Evolutionary conservation across 2,329 filamentous ascomycete species (phyloP), one percentile per base, ranked within the genome.

Genomic region (Fusarium verticillioides): DNA sequence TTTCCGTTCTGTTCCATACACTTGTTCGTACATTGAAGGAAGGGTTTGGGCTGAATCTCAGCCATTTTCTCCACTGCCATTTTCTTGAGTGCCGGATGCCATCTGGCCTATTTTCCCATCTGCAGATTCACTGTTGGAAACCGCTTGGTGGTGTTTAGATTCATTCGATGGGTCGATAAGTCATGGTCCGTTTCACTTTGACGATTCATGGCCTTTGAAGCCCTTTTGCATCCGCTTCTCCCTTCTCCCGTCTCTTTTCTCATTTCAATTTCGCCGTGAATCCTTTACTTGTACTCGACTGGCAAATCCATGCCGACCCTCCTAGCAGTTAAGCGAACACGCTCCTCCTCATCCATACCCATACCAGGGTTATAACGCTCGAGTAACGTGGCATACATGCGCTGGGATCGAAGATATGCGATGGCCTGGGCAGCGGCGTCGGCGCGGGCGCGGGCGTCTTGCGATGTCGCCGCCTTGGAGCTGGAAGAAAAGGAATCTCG

Each of bases 281-380:
- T 39, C 30, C 58, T 52, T 42, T 44, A 66, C 28, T 66, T 64
- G 54, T 79, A 91, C 83, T 94, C 91, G 37, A 89, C 82, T 1
- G 96, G 96, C 82, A 98, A 81, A 82, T 98, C 89, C 92, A 98
- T 94, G 23, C 96, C 96, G 44, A 98, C 95, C 80, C 94, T 90
- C 83, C 94, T 87, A 13, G 96, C 96, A 60, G 93, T 93, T 85
- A 98, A 85, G 65, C 94, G 85, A 46, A 98, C 91, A 69, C 94
- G 88, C 85, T 98, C 95, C 83, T 97, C 91, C 80, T 91, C 92
- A 74, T 93, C 90, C 92, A 97, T 94, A 75, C 90, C 89, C 90
- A 97, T 94, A 23, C 95, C 95, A 0, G 95, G 95, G 82, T 98
- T 98, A 84, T 99, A 98, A 77, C 95, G 88, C 83, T 98, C 95